Evolutionary conservation across 306 rosid genomes (phyloP).

Genomic region (Dalbergia oliveri): DNA sequence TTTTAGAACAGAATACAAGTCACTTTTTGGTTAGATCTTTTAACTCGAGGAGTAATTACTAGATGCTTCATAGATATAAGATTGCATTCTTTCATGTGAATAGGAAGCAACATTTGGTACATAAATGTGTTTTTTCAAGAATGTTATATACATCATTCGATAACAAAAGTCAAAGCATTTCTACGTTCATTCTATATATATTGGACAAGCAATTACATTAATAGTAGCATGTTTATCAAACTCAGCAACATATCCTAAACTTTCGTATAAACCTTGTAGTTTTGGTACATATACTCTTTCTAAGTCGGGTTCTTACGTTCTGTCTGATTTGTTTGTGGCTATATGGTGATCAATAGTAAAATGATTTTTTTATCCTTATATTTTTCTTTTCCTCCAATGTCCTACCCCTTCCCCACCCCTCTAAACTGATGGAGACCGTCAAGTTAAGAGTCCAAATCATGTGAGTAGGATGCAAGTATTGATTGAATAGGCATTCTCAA

Average conservation of each 20-base stretch:
- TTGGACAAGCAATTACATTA: background rate
- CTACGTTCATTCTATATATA: background rate
- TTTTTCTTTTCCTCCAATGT: no score
- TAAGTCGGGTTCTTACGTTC: no score
- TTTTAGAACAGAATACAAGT: background rate
- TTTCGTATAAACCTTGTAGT: background rate
- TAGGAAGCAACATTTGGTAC: constrained; percentile 17
- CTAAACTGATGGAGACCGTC: no score
- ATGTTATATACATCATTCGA: background rate
- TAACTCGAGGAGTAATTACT: background rate
- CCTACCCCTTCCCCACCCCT: no score
- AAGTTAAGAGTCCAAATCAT: no score
- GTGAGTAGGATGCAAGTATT: no score
- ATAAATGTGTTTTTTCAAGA: background rate
- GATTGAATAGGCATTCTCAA: no score
- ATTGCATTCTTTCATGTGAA: constrained; percentile 16
- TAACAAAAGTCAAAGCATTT: background rate
- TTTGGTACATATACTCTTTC: no score
- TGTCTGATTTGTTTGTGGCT: no score
- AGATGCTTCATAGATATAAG: background rate
- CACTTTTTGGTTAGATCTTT: background rate
- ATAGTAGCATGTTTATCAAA: background rate
- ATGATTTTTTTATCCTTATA: no score
- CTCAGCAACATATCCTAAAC: background rate
- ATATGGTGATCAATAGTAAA: no score